phyloP scores from a whole-genome alignment of 2,329 filamentous ascomycete genomes.

The Neopestalotiopsis clavispora region DNA sequence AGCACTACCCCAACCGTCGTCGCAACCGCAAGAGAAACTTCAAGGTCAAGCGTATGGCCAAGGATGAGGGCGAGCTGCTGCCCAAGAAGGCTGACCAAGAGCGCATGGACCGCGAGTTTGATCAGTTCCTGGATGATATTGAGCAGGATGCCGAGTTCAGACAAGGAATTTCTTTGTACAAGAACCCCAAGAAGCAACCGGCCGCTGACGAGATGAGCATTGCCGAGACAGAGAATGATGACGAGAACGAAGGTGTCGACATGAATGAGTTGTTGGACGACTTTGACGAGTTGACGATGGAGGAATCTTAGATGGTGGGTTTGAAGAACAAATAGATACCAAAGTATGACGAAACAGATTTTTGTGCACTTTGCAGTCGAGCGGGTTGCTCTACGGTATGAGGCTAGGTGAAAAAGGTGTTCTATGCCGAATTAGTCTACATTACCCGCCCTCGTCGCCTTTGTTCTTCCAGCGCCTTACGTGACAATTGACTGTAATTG shows the following conservation, averaged over 20 bases:
- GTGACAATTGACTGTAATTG: no score
- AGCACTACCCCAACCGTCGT: constrained; percentile 82
- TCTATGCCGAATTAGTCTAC: background rate
- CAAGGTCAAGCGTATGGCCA: constrained; percentile 92
- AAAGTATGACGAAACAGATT: background rate
- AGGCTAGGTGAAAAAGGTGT: background rate
- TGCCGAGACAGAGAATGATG: constrained; percentile 66
- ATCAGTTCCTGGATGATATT: constrained; percentile 95
- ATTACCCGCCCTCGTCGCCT: no score
- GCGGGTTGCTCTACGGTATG: background rate
- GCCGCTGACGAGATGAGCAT: constrained; percentile 71
- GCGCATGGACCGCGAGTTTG: constrained; percentile 89
- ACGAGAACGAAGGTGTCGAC: constrained; percentile 71
- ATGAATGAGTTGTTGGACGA: constrained; percentile 89
- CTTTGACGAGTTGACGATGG: constrained; percentile 85
- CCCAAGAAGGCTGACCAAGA: constrained; percentile 89
- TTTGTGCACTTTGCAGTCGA: background rate
- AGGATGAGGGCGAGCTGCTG: constrained; percentile 85
- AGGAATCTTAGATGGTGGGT: constrained; percentile 47
- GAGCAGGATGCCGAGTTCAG: constrained; percentile 93
- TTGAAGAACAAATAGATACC: constrained; percentile 1
- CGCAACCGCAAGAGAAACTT: constrained; percentile 87
- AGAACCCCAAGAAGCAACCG: constrained; percentile 59
- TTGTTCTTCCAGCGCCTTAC: no score
- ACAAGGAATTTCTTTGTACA: constrained; percentile 85